Conservation (phyloP, 2,329 filamentous ascomycete genomes). For the Pochonia chlamydosporia region DNA sequence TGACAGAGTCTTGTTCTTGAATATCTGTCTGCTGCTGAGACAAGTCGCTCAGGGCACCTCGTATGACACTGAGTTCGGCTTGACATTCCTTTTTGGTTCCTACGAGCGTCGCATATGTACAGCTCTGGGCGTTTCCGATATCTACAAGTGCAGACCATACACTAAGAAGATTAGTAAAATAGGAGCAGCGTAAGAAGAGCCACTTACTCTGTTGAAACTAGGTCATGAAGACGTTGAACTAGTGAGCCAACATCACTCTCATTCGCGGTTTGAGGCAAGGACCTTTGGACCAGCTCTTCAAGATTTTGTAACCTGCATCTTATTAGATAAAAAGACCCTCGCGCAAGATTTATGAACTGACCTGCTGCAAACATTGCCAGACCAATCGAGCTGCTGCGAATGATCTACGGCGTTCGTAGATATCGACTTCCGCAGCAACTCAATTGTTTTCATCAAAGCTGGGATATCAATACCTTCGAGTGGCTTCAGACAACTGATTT, state of each 20-base stretch:
- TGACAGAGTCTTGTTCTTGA: slow-evolving; percentile 5
- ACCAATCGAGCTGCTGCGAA: slow-evolving; percentile 1
- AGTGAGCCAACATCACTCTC: not conserved
- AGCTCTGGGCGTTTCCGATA: slow-evolving; percentile 4
- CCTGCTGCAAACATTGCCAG: slow-evolving; percentile 1
- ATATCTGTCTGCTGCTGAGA: slow-evolving; percentile 8
- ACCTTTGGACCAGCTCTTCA: slow-evolving; percentile 2
- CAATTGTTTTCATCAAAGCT: not conserved
- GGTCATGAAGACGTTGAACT: slow-evolving; percentile 3
- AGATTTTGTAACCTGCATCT: slow-evolving; percentile 3
- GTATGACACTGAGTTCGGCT: slow-evolving; percentile 3
- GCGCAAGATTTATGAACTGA: not conserved
- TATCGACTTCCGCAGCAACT: not conserved
- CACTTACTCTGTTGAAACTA: slow-evolving; percentile 5
- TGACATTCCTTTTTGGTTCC: slow-evolving; percentile 5
- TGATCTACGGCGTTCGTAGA: not conserved
- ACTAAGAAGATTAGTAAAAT: slow-evolving; percentile 1
- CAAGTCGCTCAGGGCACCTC: slow-evolving; percentile 4
- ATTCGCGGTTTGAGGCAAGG: not conserved
- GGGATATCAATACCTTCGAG: not conserved
- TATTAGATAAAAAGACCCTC: not conserved
- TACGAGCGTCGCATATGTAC: slow-evolving; percentile 4
- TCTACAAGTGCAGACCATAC: slow-evolving; percentile 4
- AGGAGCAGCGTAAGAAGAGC: not conserved
- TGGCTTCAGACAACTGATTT: not conserved